Evolutionary conservation across 106 monocot species (phyloP).

Genomic region (Dioscorea alata): DNA sequence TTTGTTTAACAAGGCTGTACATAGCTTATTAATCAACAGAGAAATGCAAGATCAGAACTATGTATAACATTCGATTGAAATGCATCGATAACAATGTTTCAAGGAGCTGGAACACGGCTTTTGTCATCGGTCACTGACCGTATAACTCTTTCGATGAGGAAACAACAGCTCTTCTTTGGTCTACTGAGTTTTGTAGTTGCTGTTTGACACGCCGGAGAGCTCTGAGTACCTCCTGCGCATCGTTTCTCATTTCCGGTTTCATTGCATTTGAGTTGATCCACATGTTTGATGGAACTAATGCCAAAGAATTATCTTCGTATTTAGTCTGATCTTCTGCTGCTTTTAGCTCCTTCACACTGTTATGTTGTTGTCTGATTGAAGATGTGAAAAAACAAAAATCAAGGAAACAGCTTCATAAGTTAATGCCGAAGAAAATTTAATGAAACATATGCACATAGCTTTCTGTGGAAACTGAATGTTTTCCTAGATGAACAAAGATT

Average conservation of each 20-base stretch:
- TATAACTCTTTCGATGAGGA: neutral
- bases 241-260: constrained; percentile 2
- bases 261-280: neutral
- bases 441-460: no score
- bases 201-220: constrained; percentile 41
- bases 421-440: no score
- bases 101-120: no score
- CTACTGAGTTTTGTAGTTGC: constrained; percentile 36
- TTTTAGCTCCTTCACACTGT: neutral
- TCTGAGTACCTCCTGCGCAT: constrained; percentile 34
- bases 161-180: constrained; percentile 1
- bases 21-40: no score
- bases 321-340: neutral
- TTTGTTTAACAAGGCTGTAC: no score
- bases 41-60: no score
- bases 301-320: constrained; percentile 16
- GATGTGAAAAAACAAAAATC: neutral
- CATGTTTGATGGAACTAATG: constrained; percentile 24
- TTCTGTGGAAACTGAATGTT: no score
- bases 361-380: constrained; percentile 10
- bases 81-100: no score
- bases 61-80: no score
- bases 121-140: neutral
- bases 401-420: no score
- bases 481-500: no score